These are phyloP conservation scores for Chlamydomonas applanata DNA, from an alignment of 139 green algal genomes.

Conservation along the genomic window DNA sequence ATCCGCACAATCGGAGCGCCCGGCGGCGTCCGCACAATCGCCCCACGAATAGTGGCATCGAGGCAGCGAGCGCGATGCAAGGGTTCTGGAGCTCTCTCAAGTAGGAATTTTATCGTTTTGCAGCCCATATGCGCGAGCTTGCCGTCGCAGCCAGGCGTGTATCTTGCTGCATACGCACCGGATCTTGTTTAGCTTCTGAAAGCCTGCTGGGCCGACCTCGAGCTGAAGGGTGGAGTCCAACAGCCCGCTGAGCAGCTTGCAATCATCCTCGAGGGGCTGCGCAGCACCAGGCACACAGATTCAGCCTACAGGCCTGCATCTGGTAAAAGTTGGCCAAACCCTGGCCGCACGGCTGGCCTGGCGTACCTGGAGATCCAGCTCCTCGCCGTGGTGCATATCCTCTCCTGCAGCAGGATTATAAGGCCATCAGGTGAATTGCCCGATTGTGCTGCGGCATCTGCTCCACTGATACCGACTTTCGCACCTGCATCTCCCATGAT, in stretches of 20 bases:
- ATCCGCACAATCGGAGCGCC: too few relatives aligned
- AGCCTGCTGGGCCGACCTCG: slow-evolving; percentile 80
- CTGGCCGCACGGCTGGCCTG: too few relatives aligned
- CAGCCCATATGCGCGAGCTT: too few relatives aligned
- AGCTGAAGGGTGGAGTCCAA: slow-evolving; percentile 82
- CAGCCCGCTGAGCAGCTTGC: slow-evolving; percentile 73
- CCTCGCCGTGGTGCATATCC: slow-evolving; percentile 4
- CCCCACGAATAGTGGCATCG: not conserved
- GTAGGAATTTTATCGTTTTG: too few relatives aligned
- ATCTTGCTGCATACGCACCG: not conserved
- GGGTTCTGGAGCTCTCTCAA: not conserved
- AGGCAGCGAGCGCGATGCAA: not conserved
- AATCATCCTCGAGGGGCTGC: slow-evolving; percentile 81
- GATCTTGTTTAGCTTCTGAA: slow-evolving; percentile 52
- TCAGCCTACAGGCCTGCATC: too few relatives aligned
- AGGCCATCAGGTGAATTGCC: too few relatives aligned
- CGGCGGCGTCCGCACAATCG: not conserved
- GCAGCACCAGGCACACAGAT: too few relatives aligned
- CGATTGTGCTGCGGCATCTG: too few relatives aligned
- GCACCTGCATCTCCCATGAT: slow-evolving; percentile 6
- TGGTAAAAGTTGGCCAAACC: too few relatives aligned
- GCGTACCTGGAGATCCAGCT: too few relatives aligned
- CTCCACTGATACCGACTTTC: too few relatives aligned
- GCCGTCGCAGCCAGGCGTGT: not conserved
- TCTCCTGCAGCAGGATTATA: not conserved